Evolutionary conservation across 331 rosid species (phyloP), one percentile per base, ranked within the genome.

Genomic region (Malus hybrid): DNA sequence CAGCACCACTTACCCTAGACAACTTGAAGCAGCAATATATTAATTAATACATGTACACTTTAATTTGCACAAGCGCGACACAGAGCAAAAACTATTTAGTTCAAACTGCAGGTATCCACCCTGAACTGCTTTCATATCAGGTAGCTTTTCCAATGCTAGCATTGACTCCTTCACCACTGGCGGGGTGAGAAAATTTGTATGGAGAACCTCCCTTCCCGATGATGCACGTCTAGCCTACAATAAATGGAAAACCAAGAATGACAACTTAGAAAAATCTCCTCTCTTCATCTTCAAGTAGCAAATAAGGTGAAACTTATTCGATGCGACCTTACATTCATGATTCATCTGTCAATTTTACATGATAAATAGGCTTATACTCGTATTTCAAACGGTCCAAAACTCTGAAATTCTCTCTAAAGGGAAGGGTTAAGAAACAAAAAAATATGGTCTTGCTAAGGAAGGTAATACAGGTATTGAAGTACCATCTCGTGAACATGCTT

Each of bases 31-130:
- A 52, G 66, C 9, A 61, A 61, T 61, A 42, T n/a, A 14, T 30
- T 16, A 48, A 74, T 75, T 68, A 42, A 42, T 57, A 12, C 5
- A 30, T 7, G 32, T 20, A 42, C 55, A 68, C 53, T 7, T 12
- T 71, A 66, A 55, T 13, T n/a, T 32, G 22, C 14, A 33, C 2
- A 8, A 5, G 7, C 16, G 14, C 10, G 5, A 56, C 36, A 71
- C 36, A 33, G 24, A 71, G 20, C 15, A 0, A 44, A 56, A 77
- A 18, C 55, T 68, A 24, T 55, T 65, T 19, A 72, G 32, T 75
- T 44, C 79, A 78, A 93, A 97, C 97, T 91, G 91, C 13, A 95
- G 96, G 75, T 91, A 93, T 79, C 97, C 98, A 84, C 98, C 98
- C 83, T 93, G 98, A 76, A 89, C 74, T 71, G 98, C 93, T 83